These are phyloP conservation scores for Yamadazyma dushanensis DNA, from an alignment of 1,139 yeast species.

Conservation along the genomic window DNA sequence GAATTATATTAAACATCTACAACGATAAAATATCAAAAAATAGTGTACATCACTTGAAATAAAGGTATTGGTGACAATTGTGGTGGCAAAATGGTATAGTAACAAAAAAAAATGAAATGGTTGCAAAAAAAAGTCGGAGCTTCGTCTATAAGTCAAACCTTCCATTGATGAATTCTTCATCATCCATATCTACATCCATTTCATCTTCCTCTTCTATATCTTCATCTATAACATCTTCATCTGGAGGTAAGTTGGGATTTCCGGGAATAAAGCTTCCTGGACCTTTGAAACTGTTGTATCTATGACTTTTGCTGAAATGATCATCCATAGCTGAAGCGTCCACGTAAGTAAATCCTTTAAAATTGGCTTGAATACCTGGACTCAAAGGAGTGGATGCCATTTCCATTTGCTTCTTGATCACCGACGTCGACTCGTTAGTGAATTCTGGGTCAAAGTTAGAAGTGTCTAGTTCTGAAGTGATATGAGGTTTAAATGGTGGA, in stretches of 20 bases:
- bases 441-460: constrained; percentile 97
- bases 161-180: constrained; percentile 85
- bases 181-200: constrained; percentile 53
- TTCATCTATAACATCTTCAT: constrained; percentile 79
- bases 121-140: neutral
- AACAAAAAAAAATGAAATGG: no score
- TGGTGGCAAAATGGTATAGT: no score
- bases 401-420: constrained; percentile 66
- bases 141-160: constrained; percentile 69
- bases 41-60: constrained; percentile 1
- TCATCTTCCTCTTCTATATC: constrained; percentile 60
- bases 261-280: constrained; percentile 78
- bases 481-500: constrained; percentile 96
- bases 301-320: constrained; percentile 55
- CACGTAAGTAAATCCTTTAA: constrained; percentile 93
- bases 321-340: constrained; percentile 94
- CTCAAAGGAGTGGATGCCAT: constrained; percentile 80
- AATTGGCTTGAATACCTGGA: constrained; percentile 93
- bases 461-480: constrained; percentile 87
- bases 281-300: constrained; percentile 51
- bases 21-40: neutral
- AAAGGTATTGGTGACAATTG: neutral
- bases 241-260: constrained; percentile 76
- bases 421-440: constrained; percentile 86
- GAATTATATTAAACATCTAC: neutral